These are phyloP conservation scores for Phytopythium mirpurense DNA, from an alignment of 352 stramenopile genomes.

Conservation along the genomic window DNA sequence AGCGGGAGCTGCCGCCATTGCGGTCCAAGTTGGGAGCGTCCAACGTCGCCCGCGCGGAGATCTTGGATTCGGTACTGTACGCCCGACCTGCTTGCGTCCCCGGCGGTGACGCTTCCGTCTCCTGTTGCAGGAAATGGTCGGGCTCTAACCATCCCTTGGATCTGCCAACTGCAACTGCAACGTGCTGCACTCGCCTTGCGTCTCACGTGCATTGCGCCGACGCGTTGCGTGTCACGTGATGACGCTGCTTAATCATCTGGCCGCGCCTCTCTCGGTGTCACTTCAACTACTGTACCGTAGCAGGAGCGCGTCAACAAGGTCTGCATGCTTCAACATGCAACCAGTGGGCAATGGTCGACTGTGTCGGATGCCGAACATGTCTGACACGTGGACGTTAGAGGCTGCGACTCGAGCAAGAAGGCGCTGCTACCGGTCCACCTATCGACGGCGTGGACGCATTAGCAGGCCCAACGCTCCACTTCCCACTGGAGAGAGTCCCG, in stretches of 20 bases:
- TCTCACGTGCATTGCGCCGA: constrained; percentile 19
- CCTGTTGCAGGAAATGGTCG: too few species aligned
- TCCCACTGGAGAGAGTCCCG: constrained; percentile 33
- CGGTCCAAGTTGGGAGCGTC: too few species aligned
- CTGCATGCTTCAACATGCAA: neutral
- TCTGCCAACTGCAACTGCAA: too few species aligned
- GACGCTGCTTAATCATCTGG: constrained; percentile 1
- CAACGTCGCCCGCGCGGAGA: neutral
- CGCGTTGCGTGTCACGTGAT: constrained; percentile 19
- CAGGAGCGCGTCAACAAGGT: constrained; percentile 18
- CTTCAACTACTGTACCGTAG: neutral
- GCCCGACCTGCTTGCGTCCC: neutral
- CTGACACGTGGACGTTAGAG: too few species aligned
- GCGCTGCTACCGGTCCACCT: neutral
- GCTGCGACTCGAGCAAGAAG: constrained; percentile 5
- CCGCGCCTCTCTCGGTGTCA: neutral
- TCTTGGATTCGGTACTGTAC: constrained; percentile 1
- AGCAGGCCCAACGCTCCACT: constrained; percentile 13
- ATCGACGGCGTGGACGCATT: neutral
- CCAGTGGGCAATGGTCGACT: too few species aligned
- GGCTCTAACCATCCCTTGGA: too few species aligned
- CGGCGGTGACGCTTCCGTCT: neutral
- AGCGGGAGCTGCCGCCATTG: constrained; percentile 15
- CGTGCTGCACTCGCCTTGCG: neutral
- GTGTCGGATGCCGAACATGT: too few species aligned